Evolutionary conservation across 176 grass and related monocot species (phyloP), one percentile per base, ranked within the genome.

Genomic region (Carex littledalei): DNA sequence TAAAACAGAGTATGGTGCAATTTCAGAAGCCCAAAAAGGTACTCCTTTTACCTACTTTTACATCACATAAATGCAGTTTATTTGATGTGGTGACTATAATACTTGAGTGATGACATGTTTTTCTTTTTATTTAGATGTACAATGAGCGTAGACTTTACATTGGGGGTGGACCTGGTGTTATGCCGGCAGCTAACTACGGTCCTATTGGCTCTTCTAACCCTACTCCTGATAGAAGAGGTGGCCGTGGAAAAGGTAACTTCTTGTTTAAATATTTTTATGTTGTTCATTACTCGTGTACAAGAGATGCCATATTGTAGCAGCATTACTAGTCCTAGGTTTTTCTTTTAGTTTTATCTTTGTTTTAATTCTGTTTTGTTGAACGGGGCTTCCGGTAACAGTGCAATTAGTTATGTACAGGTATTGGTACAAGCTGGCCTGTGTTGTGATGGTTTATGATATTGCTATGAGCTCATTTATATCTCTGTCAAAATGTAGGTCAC

Each of bases 11-110:
- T 90, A 99, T 99, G 97, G 93, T 99, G 68, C 97, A 99, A 87
- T 99, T 99, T 94, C 97, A 99, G 83, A 99, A 99, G 75, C 97
- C 97, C 0, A 99, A 96, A 94, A 99, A 99, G 91, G 97, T 99
- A 49, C 56, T 66, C 83, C 1, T 0, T 21, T 35, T 22, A 24
- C 31, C 57, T 29, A 24, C 20, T 64, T 78, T 52, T 60, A 70
- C 75, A 54, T 61, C 3, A 67, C 6, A 11, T 34, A 18, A 43
- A 17, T 31, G 73, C 43, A 16, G 73, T 75, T 87, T 80, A 32
- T 1, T 67, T 31, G 35, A 41, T 72, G 67, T 75, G 18, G n/a
- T 84, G 41, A 64, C 20, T 74, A 39, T 61, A 76, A 64, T 20
- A 29, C n/a, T 8, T 14, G 45, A 50, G 12, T 5, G 5, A 83